These are phyloP conservation scores for Corylus americana DNA, from an alignment of 306 rosid genomes.

Conservation along the genomic window DNA sequence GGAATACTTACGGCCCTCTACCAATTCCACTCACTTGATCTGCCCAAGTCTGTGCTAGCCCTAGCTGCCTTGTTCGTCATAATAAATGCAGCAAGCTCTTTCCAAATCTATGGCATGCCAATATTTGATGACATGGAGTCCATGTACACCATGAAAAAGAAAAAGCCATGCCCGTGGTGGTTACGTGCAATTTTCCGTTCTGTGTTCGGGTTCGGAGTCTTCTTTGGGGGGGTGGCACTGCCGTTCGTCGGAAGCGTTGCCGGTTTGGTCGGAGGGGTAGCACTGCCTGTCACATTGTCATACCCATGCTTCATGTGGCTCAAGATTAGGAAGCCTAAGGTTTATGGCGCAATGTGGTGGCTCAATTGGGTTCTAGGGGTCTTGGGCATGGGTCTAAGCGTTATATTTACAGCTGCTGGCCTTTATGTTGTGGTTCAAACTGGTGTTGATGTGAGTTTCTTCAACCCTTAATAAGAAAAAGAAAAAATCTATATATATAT, in stretches of 20 bases:
- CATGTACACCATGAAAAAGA: slow-evolving; percentile 38
- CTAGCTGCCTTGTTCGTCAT: slow-evolving; percentile 38
- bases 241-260: slow-evolving; percentile 51
- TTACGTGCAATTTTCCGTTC: slow-evolving; percentile 32
- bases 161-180: slow-evolving; percentile 56
- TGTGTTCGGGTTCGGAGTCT: slow-evolving; percentile 35
- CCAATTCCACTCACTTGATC: slow-evolving; percentile 43
- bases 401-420: slow-evolving; percentile 47
- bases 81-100: slow-evolving; percentile 45
- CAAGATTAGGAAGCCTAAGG: slow-evolving; percentile 42
- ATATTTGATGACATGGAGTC: slow-evolving; percentile 55
- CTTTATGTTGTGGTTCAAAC: slow-evolving; percentile 60
- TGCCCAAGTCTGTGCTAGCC: slow-evolving; percentile 42
- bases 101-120: slow-evolving; percentile 60
- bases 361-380: slow-evolving; percentile 67
- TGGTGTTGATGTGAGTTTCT: slow-evolving; percentile 63
- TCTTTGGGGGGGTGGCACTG: slow-evolving; percentile 44
- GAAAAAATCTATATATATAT: too few species aligned
- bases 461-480: slow-evolving; percentile 53
- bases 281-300: slow-evolving; percentile 46
- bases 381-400: slow-evolving; percentile 59
- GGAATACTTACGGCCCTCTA: slow-evolving; percentile 47
- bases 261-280: slow-evolving; percentile 50
- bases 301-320: slow-evolving; percentile 57
- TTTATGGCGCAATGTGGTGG: slow-evolving; percentile 43